Evolutionary conservation across 345 rosid genomes (phyloP).

Genomic region (Combretum micranthum): DNA sequence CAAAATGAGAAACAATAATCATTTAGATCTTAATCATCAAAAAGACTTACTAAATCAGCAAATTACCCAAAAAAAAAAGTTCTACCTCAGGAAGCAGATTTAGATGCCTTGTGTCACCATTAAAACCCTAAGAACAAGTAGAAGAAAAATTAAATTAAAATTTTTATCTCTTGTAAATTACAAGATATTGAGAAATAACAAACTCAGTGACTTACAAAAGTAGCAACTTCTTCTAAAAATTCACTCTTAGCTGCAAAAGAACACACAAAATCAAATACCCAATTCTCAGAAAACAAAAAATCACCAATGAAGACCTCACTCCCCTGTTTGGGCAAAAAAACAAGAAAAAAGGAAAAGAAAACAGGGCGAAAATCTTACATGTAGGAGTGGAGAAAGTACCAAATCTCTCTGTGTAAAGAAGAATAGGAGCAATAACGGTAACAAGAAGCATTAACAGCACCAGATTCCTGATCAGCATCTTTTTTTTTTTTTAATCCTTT

Average conservation of each 20-base stretch:
- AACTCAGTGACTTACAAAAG: constrained; percentile 41
- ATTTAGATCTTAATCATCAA: constrained; percentile 19
- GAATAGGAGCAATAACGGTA: constrained; percentile 74
- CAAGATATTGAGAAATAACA: neutral
- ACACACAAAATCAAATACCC: constrained; percentile 2
- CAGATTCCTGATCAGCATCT: constrained; percentile 57
- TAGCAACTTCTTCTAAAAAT: constrained; percentile 57
- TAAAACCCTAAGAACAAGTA: constrained; percentile 33
- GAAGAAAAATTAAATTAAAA: constrained; percentile 1
- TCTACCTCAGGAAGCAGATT: constrained; percentile 70
- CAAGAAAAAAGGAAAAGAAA: neutral
- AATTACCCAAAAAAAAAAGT: neutral
- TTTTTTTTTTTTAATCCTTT: neutral
- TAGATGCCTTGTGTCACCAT: constrained; percentile 45
- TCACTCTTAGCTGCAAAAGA: constrained; percentile 51
- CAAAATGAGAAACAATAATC: constrained; percentile 12
- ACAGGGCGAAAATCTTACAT: constrained; percentile 15
- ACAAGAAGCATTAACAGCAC: constrained; percentile 56
- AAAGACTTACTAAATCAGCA: neutral
- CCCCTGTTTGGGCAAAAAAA: no score
- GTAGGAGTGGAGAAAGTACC: constrained; percentile 42
- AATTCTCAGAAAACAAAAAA: neutral
- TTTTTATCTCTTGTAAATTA: neutral
- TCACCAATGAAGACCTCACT: no score
- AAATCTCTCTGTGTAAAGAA: constrained; percentile 57